Conservation (phyloP, 257 asterid genomes). For the Solanum raphanifolium region DNA sequence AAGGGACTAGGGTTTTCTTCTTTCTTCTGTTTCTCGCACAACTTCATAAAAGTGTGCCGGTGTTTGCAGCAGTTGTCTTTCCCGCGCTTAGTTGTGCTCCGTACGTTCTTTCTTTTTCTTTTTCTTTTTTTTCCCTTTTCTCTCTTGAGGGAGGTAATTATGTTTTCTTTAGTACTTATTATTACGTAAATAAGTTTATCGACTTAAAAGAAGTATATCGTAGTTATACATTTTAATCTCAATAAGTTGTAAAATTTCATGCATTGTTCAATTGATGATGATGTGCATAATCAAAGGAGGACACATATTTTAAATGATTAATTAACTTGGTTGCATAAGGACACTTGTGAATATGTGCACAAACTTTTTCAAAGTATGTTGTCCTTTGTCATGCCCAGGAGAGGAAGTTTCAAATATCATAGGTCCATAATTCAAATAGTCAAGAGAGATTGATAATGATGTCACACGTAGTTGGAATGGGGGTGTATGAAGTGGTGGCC, state of each 20-base stretch:
- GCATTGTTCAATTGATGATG: too few relatives aligned
- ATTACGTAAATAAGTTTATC: too few relatives aligned
- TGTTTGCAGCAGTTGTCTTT: neutral
- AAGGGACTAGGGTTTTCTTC: neutral
- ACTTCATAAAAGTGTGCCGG: neutral
- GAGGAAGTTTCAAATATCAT: neutral
- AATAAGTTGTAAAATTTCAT: too few relatives aligned
- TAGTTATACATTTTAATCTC: too few relatives aligned
- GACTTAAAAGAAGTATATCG: too few relatives aligned
- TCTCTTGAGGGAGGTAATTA: neutral
- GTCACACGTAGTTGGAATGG: accelerated
- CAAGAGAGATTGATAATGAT: too few relatives aligned
- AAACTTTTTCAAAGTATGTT: neutral
- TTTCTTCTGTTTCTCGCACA: neutral
- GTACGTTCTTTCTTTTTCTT: too few relatives aligned
- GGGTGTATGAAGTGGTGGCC: neutral
- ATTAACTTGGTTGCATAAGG: neutral
- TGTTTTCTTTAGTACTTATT: too few relatives aligned
- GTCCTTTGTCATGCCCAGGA: neutral
- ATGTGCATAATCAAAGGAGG: neutral
- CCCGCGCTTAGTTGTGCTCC: neutral
- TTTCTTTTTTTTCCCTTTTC: too few relatives aligned
- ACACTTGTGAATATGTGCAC: neutral
- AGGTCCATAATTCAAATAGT: neutral
- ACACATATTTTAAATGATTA: too few relatives aligned